Evolutionary conservation across 2,329 filamentous ascomycete genomes (phyloP).

Genomic region (Venturia nashicola): DNA sequence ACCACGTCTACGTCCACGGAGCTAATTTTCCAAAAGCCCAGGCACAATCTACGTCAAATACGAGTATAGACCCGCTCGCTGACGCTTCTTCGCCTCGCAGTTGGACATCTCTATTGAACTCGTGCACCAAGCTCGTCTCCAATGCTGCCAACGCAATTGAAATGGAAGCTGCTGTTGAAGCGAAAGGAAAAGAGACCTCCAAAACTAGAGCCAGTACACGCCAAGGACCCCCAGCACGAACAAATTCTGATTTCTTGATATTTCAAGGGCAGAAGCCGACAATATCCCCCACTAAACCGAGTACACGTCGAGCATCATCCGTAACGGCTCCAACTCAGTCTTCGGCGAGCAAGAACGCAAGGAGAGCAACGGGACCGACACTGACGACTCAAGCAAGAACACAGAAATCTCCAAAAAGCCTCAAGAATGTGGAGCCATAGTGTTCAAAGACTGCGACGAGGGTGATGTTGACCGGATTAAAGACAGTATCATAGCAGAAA

Average conservation of each 20-base stretch:
- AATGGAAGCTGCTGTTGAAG: conserved; percentile 1
- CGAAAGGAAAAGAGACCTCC: background rate
- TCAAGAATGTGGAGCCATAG: background rate
- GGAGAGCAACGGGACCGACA: background rate
- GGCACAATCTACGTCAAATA: background rate
- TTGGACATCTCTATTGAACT: background rate
- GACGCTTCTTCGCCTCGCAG: background rate
- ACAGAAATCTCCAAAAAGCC: background rate
- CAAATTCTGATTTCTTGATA: background rate
- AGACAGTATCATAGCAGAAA: background rate
- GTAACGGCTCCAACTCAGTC: background rate
- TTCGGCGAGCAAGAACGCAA: background rate
- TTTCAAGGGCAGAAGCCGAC: background rate
- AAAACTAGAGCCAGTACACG: background rate
- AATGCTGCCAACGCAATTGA: conserved; percentile 2
- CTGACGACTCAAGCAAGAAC: background rate
- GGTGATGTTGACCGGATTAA: background rate
- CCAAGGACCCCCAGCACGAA: background rate
- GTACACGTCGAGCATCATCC: background rate
- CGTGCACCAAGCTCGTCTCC: conserved; percentile 1
- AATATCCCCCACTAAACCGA: background rate
- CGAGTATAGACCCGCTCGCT: background rate
- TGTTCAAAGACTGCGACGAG: background rate
- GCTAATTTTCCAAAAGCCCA: background rate
- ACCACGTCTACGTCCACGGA: background rate